Conservation (phyloP, 306 rosid genomes). For the Prunus campanulata region DNA sequence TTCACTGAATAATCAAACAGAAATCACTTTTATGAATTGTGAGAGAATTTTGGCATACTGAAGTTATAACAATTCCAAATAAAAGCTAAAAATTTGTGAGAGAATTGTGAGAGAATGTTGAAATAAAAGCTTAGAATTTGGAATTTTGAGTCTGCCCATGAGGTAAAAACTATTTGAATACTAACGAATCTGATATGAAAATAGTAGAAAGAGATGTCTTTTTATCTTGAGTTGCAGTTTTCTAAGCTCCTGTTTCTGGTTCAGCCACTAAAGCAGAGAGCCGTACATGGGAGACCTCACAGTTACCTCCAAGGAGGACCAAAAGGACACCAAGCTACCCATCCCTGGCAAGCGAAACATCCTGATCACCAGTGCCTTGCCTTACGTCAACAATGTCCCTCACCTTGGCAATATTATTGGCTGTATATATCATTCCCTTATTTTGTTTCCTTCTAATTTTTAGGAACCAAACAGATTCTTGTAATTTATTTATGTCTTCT, state of each 20-base stretch:
- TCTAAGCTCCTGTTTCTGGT: not conserved
- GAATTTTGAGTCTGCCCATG: too few species aligned
- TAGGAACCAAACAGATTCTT: not conserved
- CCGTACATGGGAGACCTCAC: conserved; percentile 32
- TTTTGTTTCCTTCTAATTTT: not conserved
- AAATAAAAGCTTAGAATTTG: too few species aligned
- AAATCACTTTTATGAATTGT: too few species aligned
- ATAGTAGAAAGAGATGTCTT: too few species aligned
- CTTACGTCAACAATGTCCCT: conserved; percentile 91
- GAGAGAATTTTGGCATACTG: too few species aligned
- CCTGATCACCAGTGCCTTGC: conserved; percentile 92
- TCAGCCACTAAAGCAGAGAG: not conserved
- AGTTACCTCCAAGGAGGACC: not conserved
- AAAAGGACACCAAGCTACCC: conserved; percentile 56
- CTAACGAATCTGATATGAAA: too few species aligned
- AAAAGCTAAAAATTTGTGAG: too few species aligned
- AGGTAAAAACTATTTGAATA: too few species aligned
- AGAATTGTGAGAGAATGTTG: too few species aligned
- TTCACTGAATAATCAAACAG: too few species aligned
- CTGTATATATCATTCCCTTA: conserved; percentile 24
- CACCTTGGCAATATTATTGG: conserved; percentile 93
- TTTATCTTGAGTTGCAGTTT: not conserved
- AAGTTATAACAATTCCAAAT: too few species aligned
- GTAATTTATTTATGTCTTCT: not conserved
- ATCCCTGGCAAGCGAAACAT: conserved; percentile 63